Conservation (phyloP, 2,329 filamentous ascomycete genomes). For the Coniochaeta ligniaria region DNA sequence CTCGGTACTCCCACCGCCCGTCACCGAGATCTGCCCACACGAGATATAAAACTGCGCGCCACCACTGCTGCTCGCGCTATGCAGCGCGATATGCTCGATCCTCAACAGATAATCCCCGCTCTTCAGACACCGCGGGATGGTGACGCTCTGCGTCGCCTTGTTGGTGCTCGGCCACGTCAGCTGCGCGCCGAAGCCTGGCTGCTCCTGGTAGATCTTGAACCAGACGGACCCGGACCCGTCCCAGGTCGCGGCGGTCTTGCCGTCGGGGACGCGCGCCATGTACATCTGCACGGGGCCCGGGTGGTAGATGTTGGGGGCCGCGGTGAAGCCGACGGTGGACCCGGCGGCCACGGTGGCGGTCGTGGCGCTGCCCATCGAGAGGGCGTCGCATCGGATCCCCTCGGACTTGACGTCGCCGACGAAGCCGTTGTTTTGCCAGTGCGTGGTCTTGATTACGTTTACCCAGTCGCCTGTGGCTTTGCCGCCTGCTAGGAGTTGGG, state of each 20-base stretch:
- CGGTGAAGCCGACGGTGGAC: slow-evolving; percentile 28
- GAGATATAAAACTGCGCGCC: slow-evolving; percentile 25
- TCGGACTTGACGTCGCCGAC: slow-evolving; percentile 17
- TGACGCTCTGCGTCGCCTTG: slow-evolving; percentile 17
- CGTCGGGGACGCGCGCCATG: slow-evolving; percentile 27
- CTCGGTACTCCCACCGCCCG: slow-evolving; percentile 18
- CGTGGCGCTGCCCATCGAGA: slow-evolving; percentile 13
- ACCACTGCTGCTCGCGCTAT: slow-evolving; percentile 20
- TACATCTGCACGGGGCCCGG: slow-evolving; percentile 29
- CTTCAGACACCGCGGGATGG: slow-evolving; percentile 22
- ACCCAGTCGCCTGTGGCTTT: slow-evolving; percentile 9
- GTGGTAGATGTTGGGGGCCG: slow-evolving; percentile 27
- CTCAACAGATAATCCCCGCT: slow-evolving; percentile 27
- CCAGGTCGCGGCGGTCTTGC: slow-evolving; percentile 22
- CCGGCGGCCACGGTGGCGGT: slow-evolving; percentile 29
- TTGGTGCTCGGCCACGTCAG: slow-evolving; percentile 8
- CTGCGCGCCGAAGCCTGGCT: slow-evolving; percentile 13
- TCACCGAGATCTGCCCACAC: slow-evolving; percentile 22
- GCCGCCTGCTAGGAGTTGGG: slow-evolving; percentile 5
- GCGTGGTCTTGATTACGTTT: slow-evolving; percentile 14
- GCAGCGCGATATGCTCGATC: slow-evolving; percentile 26
- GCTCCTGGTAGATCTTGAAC: slow-evolving; percentile 30
- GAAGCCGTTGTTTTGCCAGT: slow-evolving; percentile 16
- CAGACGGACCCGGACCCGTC: slow-evolving; percentile 24
- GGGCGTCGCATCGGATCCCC: slow-evolving; percentile 21